A percentile compares a stretch with the other conserved stretches of the same genome.
These are phyloP conservation scores for Moniliella sp. DNA, from an alignment of 1,284 basidiomycete genomes.

Conservation along the genomic window DNA sequence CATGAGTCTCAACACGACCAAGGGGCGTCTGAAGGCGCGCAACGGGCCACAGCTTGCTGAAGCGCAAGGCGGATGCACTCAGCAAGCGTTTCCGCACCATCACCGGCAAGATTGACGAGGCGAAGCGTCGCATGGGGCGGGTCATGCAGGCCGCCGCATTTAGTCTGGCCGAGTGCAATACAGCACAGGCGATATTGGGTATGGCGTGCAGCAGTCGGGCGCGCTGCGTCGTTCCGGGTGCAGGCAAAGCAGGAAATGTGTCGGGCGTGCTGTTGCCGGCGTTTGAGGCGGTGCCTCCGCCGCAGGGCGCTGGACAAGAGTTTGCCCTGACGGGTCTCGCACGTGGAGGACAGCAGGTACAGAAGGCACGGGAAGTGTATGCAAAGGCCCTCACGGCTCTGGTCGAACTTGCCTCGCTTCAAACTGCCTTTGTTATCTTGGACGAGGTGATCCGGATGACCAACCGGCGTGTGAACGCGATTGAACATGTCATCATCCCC, in stretches of 20 bases:
- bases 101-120: slow-evolving; percentile 52
- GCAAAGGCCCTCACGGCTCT: slow-evolving; percentile 89
- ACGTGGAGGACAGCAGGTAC: slow-evolving; percentile 84
- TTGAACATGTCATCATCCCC: slow-evolving; percentile 92
- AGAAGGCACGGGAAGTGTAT: slow-evolving; percentile 79
- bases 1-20: slow-evolving; percentile 59
- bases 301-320: slow-evolving; percentile 37
- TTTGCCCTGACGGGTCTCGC: slow-evolving; percentile 95
- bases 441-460: slow-evolving; percentile 97
- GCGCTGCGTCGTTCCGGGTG: slow-evolving; percentile 65
- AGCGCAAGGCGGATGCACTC: slow-evolving; percentile 88
- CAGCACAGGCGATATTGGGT: slow-evolving; percentile 74
- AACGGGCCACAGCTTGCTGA: slow-evolving; percentile 90
- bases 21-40: slow-evolving; percentile 74
- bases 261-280: slow-evolving; percentile 89
- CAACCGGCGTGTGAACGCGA: slow-evolving; percentile 91
- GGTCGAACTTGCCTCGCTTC: slow-evolving; percentile 80
- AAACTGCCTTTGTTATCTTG: slow-evolving; percentile 88
- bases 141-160: slow-evolving; percentile 97
- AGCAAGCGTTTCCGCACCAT: slow-evolving; percentile 62
- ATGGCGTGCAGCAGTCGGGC: slow-evolving; percentile 42
- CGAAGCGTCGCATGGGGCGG: slow-evolving; percentile 93
- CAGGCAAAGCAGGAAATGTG: slow-evolving; percentile 93
- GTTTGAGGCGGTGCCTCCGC: slow-evolving; percentile 41
- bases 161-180: slow-evolving; percentile 96